A percentile compares a stretch with the other conserved stretches of the same genome.
These are phyloP conservation scores for Naganishia vaughanmartiniae DNA, from an alignment of 768 basidiomycete species.

Conservation along the genomic window DNA sequence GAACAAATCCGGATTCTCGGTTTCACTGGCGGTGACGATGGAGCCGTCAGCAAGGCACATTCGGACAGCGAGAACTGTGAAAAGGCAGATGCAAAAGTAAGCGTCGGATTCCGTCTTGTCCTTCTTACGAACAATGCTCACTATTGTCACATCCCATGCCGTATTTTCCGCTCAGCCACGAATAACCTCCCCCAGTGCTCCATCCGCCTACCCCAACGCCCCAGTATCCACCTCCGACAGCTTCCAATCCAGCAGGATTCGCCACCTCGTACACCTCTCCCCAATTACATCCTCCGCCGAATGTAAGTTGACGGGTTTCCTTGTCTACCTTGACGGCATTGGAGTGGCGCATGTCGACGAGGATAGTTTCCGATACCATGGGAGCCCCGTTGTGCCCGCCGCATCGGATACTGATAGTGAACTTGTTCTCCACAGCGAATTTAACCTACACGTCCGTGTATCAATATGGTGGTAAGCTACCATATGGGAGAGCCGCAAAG, in stretches of 20 bases:
- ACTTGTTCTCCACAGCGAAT: background rate
- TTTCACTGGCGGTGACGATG: background rate
- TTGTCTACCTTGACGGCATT: conserved; percentile 1
- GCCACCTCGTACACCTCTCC: conserved; percentile 16
- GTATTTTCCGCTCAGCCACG: conserved; percentile 1
- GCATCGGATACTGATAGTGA: conserved; percentile 6
- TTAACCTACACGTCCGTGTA: background rate
- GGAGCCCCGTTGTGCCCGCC: conserved; percentile 13
- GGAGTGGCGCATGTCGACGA: conserved; percentile 19
- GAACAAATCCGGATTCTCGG: background rate
- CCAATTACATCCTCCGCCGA: conserved; percentile 13
- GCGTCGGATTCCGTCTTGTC: no score
- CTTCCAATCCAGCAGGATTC: background rate
- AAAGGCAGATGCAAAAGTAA: background rate
- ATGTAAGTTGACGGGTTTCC: background rate
- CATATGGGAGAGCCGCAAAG: background rate
- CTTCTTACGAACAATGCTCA: background rate
- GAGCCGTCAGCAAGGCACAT: conserved; percentile 10
- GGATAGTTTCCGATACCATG: background rate
- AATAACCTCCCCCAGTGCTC: background rate
- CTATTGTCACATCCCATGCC: conserved; percentile 10
- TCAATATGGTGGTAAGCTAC: background rate
- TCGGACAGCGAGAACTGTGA: background rate
- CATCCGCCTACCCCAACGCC: conserved; percentile 4
- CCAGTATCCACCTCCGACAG: conserved; percentile 1